Percentiles rank a stretch among this genome's conserved stretches.
Conservation (phyloP, 768 basidiomycete species). For the Suillus spraguei region DNA sequence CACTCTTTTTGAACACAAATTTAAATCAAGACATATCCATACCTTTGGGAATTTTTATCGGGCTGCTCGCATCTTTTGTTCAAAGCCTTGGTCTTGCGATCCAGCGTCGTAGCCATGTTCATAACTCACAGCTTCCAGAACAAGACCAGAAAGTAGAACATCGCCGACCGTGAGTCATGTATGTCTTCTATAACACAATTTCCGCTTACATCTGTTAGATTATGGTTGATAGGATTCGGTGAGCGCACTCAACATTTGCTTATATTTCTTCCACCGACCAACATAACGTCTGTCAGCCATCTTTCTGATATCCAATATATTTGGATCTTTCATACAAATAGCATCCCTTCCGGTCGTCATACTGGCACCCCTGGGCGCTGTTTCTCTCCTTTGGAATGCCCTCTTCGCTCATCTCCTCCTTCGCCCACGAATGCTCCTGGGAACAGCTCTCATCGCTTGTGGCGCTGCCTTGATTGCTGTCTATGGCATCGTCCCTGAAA, state of each 20-base stretch:
- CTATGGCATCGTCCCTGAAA: slow-evolving; percentile 91
- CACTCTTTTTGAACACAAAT: slow-evolving; percentile 7
- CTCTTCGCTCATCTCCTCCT: slow-evolving; percentile 85
- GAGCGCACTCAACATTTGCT: slow-evolving; percentile 19
- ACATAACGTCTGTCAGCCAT: slow-evolving; percentile 41
- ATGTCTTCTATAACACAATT: neutral
- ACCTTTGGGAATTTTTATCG: slow-evolving; percentile 51
- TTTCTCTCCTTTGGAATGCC: slow-evolving; percentile 93
- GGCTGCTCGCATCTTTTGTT: slow-evolving; percentile 83
- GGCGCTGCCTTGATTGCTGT: slow-evolving; percentile 89
- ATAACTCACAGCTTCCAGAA: slow-evolving; percentile 74
- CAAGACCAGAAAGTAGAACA: slow-evolving; percentile 68
- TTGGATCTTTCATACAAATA: slow-evolving; percentile 90
- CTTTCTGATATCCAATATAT: slow-evolving; percentile 86
- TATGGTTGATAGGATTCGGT: slow-evolving; percentile 88
- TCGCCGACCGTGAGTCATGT: slow-evolving; percentile 69
- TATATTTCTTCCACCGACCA: slow-evolving; percentile 8
- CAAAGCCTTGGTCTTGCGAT: slow-evolving; percentile 91
- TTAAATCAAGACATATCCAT: slow-evolving; percentile 37
- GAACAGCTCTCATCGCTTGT: slow-evolving; percentile 83
- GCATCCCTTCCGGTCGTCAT: slow-evolving; percentile 94
- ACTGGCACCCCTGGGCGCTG: slow-evolving; percentile 90
- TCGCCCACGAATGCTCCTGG: slow-evolving; percentile 82
- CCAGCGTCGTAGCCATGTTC: slow-evolving; percentile 90
- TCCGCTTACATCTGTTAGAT: slow-evolving; percentile 39